These are phyloP conservation scores for Rhizoclosmatium sp. DNA, from an alignment of 192 early-diverging fungal genomes.

Conservation along the genomic window DNA sequence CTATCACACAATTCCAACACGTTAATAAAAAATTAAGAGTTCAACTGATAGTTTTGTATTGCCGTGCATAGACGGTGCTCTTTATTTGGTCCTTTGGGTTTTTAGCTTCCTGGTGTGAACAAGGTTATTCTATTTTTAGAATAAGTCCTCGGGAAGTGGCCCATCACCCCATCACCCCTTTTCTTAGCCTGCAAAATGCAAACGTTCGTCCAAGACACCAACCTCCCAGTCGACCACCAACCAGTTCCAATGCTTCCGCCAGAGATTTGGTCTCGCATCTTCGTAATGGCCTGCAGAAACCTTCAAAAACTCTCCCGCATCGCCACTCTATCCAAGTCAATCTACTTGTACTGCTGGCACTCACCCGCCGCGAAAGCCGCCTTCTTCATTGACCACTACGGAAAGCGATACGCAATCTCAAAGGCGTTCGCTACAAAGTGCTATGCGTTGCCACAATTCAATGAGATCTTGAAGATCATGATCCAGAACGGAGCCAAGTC, in stretches of 20 bases:
- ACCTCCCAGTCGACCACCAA: neutral
- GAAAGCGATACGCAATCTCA: neutral
- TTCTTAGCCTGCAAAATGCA: no score
- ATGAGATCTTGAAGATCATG: neutral
- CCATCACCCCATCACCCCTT: no score
- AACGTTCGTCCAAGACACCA: no score
- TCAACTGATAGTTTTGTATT: no score
- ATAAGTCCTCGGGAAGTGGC: no score
- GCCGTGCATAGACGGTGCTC: no score
- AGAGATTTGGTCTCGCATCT: neutral
- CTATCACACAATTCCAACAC: no score
- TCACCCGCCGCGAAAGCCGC: neutral
- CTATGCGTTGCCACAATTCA: neutral
- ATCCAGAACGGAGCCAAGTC: neutral
- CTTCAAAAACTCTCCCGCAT: neutral
- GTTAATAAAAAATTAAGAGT: no score
- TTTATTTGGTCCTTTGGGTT: no score
- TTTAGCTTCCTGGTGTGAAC: no score
- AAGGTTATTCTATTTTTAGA: no score
- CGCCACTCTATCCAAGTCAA: neutral
- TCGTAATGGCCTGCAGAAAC: neutral
- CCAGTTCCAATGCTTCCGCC: neutral
- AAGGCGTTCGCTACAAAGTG: neutral
- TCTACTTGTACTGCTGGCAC: neutral
- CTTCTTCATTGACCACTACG: neutral